phyloP scores from a whole-genome alignment of 2,329 filamentous ascomycete genomes.

The Periconia digitata region DNA sequence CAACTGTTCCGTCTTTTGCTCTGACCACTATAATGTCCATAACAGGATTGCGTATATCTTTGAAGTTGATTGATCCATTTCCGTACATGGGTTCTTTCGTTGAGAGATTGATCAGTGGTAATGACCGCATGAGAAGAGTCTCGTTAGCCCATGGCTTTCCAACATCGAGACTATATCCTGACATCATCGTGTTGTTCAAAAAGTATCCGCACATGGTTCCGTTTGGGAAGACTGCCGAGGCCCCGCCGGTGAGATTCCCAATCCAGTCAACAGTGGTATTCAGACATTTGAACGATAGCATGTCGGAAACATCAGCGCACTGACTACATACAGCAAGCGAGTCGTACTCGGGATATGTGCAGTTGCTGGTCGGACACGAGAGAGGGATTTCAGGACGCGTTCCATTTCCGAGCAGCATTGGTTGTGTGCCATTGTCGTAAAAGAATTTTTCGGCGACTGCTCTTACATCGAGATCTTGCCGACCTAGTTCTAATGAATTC shows the following conservation, averaged over 20 bases:
- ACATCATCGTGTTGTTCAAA: slow-evolving; percentile 25
- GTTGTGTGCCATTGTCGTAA: slow-evolving; percentile 23
- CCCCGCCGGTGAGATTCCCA: slow-evolving; percentile 1
- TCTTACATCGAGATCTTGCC: slow-evolving; percentile 4
- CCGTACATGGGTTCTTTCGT: too few species aligned
- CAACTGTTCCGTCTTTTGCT: not conserved
- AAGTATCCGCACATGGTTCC: slow-evolving; percentile 28
- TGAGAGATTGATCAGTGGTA: too few species aligned
- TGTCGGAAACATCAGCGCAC: slow-evolving; percentile 14
- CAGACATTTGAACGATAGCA: slow-evolving; percentile 14
- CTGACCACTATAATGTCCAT: slow-evolving; percentile 16
- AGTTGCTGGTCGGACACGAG: slow-evolving; percentile 31
- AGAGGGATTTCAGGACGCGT: slow-evolving; percentile 27
- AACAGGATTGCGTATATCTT: slow-evolving; percentile 18
- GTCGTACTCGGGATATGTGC: slow-evolving; percentile 29
- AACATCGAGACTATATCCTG: slow-evolving; percentile 14
- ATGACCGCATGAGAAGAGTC: too few species aligned
- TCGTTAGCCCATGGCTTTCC: too few species aligned
- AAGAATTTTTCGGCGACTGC: slow-evolving; percentile 9
- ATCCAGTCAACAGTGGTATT: slow-evolving; percentile 19
- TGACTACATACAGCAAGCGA: slow-evolving; percentile 28
- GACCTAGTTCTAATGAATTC: not conserved
- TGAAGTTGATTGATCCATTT: slow-evolving; percentile 18
- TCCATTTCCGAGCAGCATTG: slow-evolving; percentile 22
- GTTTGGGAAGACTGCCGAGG: slow-evolving; percentile 11